Evolutionary conservation across 768 basidiomycete species (phyloP).

Genomic region (Chalciporus pseudorubinellus): DNA sequence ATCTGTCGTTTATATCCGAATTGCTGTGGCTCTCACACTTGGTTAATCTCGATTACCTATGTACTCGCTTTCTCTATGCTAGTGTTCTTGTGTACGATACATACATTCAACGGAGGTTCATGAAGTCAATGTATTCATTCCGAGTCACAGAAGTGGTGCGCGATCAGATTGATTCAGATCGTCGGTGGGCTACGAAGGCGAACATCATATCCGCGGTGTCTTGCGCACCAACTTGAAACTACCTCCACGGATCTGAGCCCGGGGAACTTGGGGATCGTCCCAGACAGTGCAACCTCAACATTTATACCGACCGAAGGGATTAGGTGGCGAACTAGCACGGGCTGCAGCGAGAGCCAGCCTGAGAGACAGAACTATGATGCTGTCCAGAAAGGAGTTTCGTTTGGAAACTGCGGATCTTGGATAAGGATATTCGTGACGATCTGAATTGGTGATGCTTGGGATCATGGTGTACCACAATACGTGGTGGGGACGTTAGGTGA

Average conservation of each 20-base stretch:
- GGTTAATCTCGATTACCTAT: no score
- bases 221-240: conserved; percentile 45
- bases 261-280: not conserved
- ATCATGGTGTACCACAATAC: conserved; percentile 20
- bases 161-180: conserved; percentile 59
- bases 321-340: conserved; percentile 40
- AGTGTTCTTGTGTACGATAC: no score
- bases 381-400: conserved; percentile 75
- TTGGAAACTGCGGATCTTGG: conserved; percentile 71
- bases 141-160: no score
- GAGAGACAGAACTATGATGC: conserved; percentile 79
- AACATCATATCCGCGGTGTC: conserved; percentile 42
- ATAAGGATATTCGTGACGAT: conserved; percentile 74
- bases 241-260: conserved; percentile 33
- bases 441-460: conserved; percentile 20
- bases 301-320: not conserved
- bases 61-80: no score
- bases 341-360: conserved; percentile 69
- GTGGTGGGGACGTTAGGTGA: conserved; percentile 60
- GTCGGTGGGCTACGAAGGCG: conserved; percentile 60
- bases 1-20: no score
- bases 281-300: not conserved
- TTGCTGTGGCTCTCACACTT: no score
- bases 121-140: conserved; percentile 51
- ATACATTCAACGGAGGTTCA: no score